Conservation (phyloP, 2,329 filamentous ascomycete species). For the Cladophialophora chaetospira region DNA sequence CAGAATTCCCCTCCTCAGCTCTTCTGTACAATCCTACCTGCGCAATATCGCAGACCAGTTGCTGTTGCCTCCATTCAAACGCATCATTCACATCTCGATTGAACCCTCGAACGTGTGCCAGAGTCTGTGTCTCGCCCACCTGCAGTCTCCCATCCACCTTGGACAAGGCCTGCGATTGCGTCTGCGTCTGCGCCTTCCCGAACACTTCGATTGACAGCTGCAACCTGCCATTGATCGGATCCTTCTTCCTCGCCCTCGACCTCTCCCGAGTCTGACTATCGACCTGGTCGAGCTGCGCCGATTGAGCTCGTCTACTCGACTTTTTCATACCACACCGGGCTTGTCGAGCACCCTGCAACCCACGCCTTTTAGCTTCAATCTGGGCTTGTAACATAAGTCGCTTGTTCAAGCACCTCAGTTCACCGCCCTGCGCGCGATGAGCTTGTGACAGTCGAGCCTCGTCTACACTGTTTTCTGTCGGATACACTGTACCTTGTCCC, state of each 20-base stretch:
- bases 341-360: constrained; percentile 2
- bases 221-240: constrained; percentile 15
- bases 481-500: constrained; percentile 10
- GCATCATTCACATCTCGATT: neutral
- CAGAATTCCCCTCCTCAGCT: constrained; percentile 2
- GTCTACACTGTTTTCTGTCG: neutral
- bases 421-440: constrained; percentile 18
- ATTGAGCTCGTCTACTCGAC: constrained; percentile 1
- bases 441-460: constrained; percentile 3
- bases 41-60: neutral
- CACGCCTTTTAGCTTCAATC: neutral
- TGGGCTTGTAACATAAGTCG: neutral
- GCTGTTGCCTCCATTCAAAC: neutral
- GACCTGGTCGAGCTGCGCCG: constrained; percentile 12
- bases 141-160: constrained; percentile 10
- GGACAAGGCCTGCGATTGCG: constrained; percentile 2
- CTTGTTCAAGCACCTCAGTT: neutral
- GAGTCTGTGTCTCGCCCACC: constrained; percentile 9
- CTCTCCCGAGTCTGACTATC: constrained; percentile 9
- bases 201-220: constrained; percentile 29
- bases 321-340: neutral
- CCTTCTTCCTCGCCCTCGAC: constrained; percentile 2
- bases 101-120: neutral
- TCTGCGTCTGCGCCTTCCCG: constrained; percentile 27
- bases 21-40: neutral